These are phyloP conservation scores for Pythium scleroteichum DNA, from an alignment of 352 stramenopile genomes.

Conservation along the genomic window DNA sequence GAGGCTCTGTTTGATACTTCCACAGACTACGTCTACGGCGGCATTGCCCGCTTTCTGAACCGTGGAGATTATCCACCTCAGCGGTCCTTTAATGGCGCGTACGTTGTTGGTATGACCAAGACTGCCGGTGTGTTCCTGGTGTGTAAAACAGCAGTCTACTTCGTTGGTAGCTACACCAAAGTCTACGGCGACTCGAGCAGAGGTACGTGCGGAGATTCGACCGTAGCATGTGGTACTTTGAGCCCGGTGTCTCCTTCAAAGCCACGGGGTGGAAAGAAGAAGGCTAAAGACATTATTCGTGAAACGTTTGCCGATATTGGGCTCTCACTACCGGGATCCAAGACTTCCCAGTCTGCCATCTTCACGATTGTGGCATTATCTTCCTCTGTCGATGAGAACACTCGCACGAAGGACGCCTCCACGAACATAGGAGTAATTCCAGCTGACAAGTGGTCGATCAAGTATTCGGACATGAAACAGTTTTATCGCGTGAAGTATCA, in stretches of 20 bases:
- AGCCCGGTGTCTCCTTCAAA: conserved; percentile 29
- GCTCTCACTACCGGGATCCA: conserved; percentile 44
- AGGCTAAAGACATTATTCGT: conserved; percentile 50
- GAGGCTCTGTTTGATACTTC: conserved; percentile 42
- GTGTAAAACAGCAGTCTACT: conserved; percentile 57
- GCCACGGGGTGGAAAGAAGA: conserved; percentile 37
- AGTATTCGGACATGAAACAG: conserved; percentile 66
- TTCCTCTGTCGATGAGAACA: too few species aligned
- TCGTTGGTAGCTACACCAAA: conserved; percentile 67
- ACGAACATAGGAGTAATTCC: background rate
- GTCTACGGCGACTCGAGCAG: conserved; percentile 29
- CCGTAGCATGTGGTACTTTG: background rate
- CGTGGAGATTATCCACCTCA: conserved; percentile 66
- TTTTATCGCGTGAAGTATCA: conserved; percentile 84
- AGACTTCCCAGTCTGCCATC: conserved; percentile 32
- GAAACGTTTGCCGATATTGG: conserved; percentile 55
- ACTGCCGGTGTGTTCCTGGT: conserved; percentile 57
- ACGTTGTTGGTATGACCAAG: conserved; percentile 63
- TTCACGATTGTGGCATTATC: conserved; percentile 44
- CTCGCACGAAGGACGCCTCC: too few species aligned
- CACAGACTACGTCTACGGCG: conserved; percentile 51
- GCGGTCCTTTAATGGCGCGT: conserved; percentile 54
- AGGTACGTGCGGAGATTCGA: background rate
- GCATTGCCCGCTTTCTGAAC: conserved; percentile 61
- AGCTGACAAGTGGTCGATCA: conserved; percentile 56